Evolutionary conservation across 2,329 filamentous ascomycete species (phyloP).

Genomic region (Claviceps arundinis): DNA sequence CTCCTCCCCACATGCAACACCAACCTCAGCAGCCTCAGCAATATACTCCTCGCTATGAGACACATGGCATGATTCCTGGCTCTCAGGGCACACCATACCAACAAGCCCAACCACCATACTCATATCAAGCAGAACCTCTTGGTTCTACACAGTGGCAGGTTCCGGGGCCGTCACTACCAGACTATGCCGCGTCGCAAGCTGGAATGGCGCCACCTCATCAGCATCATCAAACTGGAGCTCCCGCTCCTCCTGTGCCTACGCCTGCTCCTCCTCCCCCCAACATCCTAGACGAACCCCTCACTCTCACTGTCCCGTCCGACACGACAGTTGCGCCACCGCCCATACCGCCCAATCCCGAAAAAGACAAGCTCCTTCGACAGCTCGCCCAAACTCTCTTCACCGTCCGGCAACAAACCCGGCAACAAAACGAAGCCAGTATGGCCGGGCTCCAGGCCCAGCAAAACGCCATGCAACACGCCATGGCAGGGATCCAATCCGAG

Average conservation of each 20-base stretch:
- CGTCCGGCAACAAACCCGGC: constrained; percentile 54
- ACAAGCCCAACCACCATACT: not conserved
- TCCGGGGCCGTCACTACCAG: constrained; percentile 8
- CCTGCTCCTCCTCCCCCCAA: constrained; percentile 32
- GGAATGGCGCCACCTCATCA: constrained; percentile 2
- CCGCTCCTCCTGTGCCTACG: constrained; percentile 12
- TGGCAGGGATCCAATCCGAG: constrained; percentile 60
- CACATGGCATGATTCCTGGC: not conserved
- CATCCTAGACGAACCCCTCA: constrained; percentile 42
- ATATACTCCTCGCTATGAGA: not conserved
- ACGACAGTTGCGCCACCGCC: constrained; percentile 57
- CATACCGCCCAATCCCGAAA: constrained; percentile 90
- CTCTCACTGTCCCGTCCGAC: constrained; percentile 33
- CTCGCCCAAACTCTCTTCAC: constrained; percentile 57
- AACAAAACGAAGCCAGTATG: constrained; percentile 62
- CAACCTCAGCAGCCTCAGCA: constrained; percentile 9
- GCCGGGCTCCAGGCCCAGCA: constrained; percentile 68
- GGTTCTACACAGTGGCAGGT: constrained; percentile 11
- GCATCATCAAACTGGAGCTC: constrained; percentile 6
- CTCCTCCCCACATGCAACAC: constrained; percentile 5
- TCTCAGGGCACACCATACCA: constrained; percentile 2
- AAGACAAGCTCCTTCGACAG: constrained; percentile 70
- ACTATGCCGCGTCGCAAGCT: constrained; percentile 4
- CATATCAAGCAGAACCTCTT: constrained; percentile 3
- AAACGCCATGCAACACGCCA: constrained; percentile 57